Evolutionary conservation across 202 grass and related monocot genomes (phyloP), one percentile per base, ranked within the genome.

Genomic region (Elaeis oleifera): DNA sequence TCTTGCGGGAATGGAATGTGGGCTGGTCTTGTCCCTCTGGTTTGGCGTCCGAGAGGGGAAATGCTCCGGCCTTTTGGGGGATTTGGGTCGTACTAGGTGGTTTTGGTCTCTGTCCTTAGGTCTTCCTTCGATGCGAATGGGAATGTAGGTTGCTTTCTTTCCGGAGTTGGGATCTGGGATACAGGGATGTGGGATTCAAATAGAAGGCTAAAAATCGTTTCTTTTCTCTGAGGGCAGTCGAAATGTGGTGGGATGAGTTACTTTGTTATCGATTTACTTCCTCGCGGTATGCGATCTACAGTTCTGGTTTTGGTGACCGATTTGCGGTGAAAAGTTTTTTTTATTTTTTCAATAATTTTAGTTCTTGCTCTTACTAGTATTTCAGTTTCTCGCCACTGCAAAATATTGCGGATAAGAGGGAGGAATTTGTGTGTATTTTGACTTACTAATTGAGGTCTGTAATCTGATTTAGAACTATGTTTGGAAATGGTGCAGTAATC

Each of bases 91-190:
- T 9, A 18, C 17, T 59, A 7, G 5, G 27, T 9, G 18, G 27
- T n/a, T 8, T 60, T 60, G 77, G 67, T 75, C 51, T 58, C 9
- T 14, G 50, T 23, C 18, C 21, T 5, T 28, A 17, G 3, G 76
- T 56, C 24, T 21, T 59, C 49, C 64, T 24, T 23, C 64, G 0
- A 23, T 63, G 55, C 16, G 9, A 29, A 49, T 21, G 44, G 44
- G 61, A 81, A 67, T 78, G 78, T 54, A 52, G 61, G 23, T 49
- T 23, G 25, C 14, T 53, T 50, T 68, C 23, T 8, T 60, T 50
- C 16, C 63, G 71, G 72, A 77, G 74, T 69, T 78, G 77, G 68
- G 78, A 78, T 56, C 64, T 61, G 8, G 51, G 59, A 53, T 8
- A 54, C 19, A 28, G 54, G 15, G 83, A 54, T 9, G 54, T 2